Percentiles rank a stretch among this genome's conserved stretches.
These are phyloP conservation scores for Immersiella caudata DNA, from an alignment of 495 filamentous ascomycete species.

Conservation along the genomic window DNA sequence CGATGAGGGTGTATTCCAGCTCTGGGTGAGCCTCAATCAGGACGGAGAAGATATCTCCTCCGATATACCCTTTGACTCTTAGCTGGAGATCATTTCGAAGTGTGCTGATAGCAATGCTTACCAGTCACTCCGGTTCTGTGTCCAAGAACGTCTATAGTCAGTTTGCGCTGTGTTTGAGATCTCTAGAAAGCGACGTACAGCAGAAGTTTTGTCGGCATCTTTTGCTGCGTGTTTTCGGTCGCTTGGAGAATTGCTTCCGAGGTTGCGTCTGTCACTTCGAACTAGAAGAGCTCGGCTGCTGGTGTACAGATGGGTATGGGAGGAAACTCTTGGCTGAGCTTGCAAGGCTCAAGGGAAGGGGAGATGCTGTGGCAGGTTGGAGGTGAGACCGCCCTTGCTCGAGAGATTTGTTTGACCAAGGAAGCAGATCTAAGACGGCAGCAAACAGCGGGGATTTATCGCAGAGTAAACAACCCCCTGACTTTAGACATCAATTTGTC, in stretches of 20 bases:
- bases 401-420: too few species aligned
- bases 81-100: neutral
- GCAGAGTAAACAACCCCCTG: neutral
- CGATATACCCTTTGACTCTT: constrained; percentile 65
- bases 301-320: too few species aligned
- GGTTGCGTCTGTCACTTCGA: too few species aligned
- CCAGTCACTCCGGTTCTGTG: constrained; percentile 44
- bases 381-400: too few species aligned
- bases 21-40: constrained; percentile 67
- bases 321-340: too few species aligned
- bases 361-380: too few species aligned
- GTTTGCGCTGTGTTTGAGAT: neutral
- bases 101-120: constrained; percentile 21
- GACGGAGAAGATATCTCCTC: constrained; percentile 68
- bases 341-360: too few species aligned
- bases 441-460: neutral
- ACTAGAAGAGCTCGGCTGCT: too few species aligned
- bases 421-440: too few species aligned
- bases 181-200: constrained; percentile 30
- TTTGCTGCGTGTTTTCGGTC: neutral
- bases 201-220: constrained; percentile 43
- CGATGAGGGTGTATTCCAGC: constrained; percentile 65
- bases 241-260: neutral
- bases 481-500: neutral
- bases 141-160: neutral